phyloP scores from a whole-genome alignment of 805 yeast species.

The Candida piceae region DNA sequence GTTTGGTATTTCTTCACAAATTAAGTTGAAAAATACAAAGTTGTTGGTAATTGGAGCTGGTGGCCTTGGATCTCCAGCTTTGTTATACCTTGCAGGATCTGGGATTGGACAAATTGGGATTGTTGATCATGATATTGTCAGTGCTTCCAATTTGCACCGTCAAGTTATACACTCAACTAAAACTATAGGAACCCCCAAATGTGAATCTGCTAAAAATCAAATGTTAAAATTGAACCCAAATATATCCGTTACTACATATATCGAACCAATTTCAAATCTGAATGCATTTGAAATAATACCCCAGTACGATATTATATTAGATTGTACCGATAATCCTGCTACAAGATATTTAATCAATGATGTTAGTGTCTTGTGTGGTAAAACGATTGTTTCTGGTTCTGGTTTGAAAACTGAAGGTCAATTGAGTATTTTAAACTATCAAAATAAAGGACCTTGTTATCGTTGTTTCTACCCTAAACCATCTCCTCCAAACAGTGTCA shows the following conservation, averaged over 20 bases:
- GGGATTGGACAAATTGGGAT: constrained; percentile 86
- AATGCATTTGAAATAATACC: constrained; percentile 62
- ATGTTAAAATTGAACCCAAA: constrained; percentile 60
- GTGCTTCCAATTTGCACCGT: constrained; percentile 79
- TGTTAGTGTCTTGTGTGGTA: constrained; percentile 61
- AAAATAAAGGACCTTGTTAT: constrained; percentile 78
- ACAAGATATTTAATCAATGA: constrained; percentile 86
- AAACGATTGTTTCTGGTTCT: constrained; percentile 84
- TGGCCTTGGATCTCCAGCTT: constrained; percentile 91
- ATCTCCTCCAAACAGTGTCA: constrained; percentile 77
- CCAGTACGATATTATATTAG: constrained; percentile 74
- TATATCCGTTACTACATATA: constrained; percentile 50
- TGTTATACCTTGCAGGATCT: constrained; percentile 78
- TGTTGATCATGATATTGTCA: constrained; percentile 83
- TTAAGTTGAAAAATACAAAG: constrained; percentile 47
- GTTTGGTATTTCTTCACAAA: constrained; percentile 57
- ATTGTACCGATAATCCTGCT: constrained; percentile 92
- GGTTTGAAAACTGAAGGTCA: constrained; percentile 93
- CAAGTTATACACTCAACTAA: constrained; percentile 75
- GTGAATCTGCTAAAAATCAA: constrained; percentile 67
- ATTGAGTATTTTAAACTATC: constrained; percentile 66
- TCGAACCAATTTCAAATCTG: constrained; percentile 41
- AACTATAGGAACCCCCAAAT: constrained; percentile 64
- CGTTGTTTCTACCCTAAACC: constrained; percentile 90
- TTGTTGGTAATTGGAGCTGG: constrained; percentile 92